A percentile compares a stretch with the other conserved stretches of the same genome.
These are phyloP conservation scores for Pyrenophora seminiperda DNA, from an alignment of 2,329 filamentous ascomycete species.

Conservation along the genomic window DNA sequence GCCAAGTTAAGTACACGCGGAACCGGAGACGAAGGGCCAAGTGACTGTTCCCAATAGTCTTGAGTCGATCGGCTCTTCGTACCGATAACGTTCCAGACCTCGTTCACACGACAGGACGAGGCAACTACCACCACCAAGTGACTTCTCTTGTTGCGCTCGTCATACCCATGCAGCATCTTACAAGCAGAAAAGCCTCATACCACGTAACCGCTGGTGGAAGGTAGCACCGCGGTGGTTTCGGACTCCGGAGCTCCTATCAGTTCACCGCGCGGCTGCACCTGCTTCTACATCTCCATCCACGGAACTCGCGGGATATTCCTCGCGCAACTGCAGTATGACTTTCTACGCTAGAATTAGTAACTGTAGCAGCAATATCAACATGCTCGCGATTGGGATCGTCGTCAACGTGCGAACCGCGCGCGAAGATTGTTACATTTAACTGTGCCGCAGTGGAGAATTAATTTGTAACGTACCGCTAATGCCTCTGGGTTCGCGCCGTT, in stretches of 20 bases:
- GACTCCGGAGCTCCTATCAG: constrained; percentile 2
- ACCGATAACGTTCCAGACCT: constrained; percentile 4
- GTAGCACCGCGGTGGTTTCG: constrained; percentile 13
- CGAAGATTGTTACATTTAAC: constrained; percentile 12
- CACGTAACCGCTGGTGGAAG: constrained; percentile 14
- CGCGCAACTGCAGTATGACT: constrained; percentile 54
- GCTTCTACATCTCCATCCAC: constrained; percentile 36
- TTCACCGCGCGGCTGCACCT: constrained; percentile 30
- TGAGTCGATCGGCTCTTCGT: neutral
- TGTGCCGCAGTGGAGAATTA: constrained; percentile 11
- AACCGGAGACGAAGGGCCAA: constrained; percentile 5
- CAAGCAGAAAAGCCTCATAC: neutral
- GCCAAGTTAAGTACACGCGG: constrained; percentile 6
- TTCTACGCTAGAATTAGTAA: constrained; percentile 43
- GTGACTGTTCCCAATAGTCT: constrained; percentile 2
- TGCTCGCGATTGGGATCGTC: neutral
- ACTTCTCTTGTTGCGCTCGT: neutral
- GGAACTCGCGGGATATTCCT: constrained; percentile 46
- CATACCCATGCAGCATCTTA: no score
- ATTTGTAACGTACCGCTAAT: constrained; percentile 71
- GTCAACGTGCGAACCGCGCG: constrained; percentile 14
- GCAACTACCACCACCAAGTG: neutral
- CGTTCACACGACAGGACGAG: neutral
- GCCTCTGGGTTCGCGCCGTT: constrained; percentile 97
- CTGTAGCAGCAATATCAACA: constrained; percentile 4